phyloP scores from a whole-genome alignment of 2,329 filamentous ascomycete genomes.

The Pyrenochaeta sp. region DNA sequence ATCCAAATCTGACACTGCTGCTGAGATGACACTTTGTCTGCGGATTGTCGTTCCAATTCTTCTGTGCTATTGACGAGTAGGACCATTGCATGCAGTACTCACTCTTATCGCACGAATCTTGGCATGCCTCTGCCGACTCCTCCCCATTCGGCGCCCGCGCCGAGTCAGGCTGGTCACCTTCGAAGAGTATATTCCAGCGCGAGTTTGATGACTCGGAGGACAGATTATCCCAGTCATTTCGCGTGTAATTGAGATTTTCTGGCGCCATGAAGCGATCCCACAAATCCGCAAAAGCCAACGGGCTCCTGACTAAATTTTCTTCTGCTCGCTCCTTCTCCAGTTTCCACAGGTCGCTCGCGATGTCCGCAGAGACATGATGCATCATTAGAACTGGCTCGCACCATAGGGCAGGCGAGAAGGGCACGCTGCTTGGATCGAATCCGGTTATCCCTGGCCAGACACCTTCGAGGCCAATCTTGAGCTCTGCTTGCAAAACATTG shows the following conservation, averaged over 20 bases:
- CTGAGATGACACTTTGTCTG: conserved; percentile 45
- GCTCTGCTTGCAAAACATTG: conserved; percentile 55
- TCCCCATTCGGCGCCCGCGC: conserved; percentile 31
- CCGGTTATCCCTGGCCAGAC: conserved; percentile 55
- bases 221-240: conserved; percentile 46
- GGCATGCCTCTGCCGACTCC: conserved; percentile 38
- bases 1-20: conserved; percentile 40
- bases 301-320: conserved; percentile 22
- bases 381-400: conserved; percentile 38
- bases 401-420: conserved; percentile 58
- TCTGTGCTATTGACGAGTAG: conserved; percentile 34
- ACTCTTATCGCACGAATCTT: conserved; percentile 34
- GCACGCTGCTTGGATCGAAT: conserved; percentile 39
- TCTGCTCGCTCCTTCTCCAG: conserved; percentile 52
- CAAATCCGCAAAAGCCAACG: conserved; percentile 37
- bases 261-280: conserved; percentile 40
- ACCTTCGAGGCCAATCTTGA: conserved; percentile 55
- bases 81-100: conserved; percentile 45
- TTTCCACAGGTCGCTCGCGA: conserved; percentile 55
- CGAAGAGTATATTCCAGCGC: conserved; percentile 46
- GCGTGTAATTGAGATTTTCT: conserved; percentile 31
- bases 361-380: conserved; percentile 57
- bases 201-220: conserved; percentile 38
- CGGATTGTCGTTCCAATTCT: conserved; percentile 43
- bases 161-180: conserved; percentile 21